Evolutionary conservation across 2,329 filamentous ascomycete genomes (phyloP), one percentile per base, ranked within the genome.

Genomic region (Stagonosporopsis rhizophila): DNA sequence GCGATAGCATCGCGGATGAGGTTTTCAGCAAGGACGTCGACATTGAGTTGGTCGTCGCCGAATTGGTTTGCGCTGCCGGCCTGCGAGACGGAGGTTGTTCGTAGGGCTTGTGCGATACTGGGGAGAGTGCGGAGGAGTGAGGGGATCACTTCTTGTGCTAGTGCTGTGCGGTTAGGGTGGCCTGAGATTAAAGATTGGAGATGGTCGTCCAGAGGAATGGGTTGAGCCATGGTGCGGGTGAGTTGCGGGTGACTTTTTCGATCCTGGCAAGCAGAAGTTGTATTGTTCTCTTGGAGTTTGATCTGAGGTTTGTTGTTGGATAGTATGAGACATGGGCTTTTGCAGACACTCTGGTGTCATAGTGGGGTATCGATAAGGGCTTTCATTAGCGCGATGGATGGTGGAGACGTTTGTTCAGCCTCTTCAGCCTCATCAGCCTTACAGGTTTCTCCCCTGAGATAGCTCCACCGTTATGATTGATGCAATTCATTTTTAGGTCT

Each of bases 11-110:
- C 81, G 17, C 85, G 81, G 44, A 87, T 78, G 22, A 81, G 77
- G 20, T 84, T 77, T 64, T 87, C 85, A 7, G 85, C 79, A n/a
- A 83, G 69, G 52, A 82, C 83, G 62, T 86, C 83, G 58, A 87
- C 83, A 32, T 84, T 81, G 71, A 85, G 82, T 65, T 87, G 85
- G 35, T 81, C 68, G 52, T 81, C 80, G 9, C 83, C 79, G n/a
- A 87, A 79, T 55, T 86, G 82, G 60, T 87, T 80, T 37, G 83
- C 78, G 15, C 69, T 74, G 5, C 69, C 64, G 3, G 65, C 56
- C 20, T 73, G 60, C 1, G 55, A 59, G 34, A 69, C 60, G n/a
- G 56, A 61, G 3, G 59, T 59, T 14, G 49, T 59, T 7, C 59
- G 63, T 2, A 67, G 56, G 1, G 57, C 56, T 7, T 53, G 54